Evolutionary conservation across 768 basidiomycete genomes (phyloP), one percentile per base, ranked within the genome.

Genomic region (Amanita rubescens): DNA sequence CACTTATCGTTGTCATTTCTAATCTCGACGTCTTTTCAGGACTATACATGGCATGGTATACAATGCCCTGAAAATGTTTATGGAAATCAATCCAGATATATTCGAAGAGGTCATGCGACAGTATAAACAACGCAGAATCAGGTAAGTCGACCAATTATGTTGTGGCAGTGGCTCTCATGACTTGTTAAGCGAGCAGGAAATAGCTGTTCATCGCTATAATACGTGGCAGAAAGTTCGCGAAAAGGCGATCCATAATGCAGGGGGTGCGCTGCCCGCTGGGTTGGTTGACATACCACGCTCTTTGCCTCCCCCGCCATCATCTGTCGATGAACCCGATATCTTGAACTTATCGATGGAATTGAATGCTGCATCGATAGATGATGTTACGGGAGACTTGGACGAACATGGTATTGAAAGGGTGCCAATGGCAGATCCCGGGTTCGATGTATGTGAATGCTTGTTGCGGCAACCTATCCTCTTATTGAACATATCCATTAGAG

Each of bases 41-140:
- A 98, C 96, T 44, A 99, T 98, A 62, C 96, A 99, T 60, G 92
- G 92, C 57, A 94, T 98, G 91, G 94, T 98, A 25, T 98, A 96
- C 72, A 97, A 98, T 66, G 96, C 96, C 2, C 74, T 99, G 66
- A 98, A 95, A 68, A 68, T 98, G 54, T 95, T 97, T 73, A 98
- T 98, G 94, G 96, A 99, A 69, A 92, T 98, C 66, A 98, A 97
- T 65, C 90, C 94, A 0, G 91, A 95, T 64, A 72, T 97, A 20
- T 99, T 99, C 60, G 94, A 97, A 61, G 90, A 90, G 59, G 83
- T 87, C 49, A 84, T 97, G 78, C 87, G 88, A 43, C 90, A 93
- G 57, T 98, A 95, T 70, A 95, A 90, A 70, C 87, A 90, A 64
- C 81, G 82, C 53, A 87, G 85, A 69, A 75, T 87, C 43, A 83